phyloP scores from a whole-genome alignment of 164 flowering plant species.

The Chimonanthus praecox region DNA sequence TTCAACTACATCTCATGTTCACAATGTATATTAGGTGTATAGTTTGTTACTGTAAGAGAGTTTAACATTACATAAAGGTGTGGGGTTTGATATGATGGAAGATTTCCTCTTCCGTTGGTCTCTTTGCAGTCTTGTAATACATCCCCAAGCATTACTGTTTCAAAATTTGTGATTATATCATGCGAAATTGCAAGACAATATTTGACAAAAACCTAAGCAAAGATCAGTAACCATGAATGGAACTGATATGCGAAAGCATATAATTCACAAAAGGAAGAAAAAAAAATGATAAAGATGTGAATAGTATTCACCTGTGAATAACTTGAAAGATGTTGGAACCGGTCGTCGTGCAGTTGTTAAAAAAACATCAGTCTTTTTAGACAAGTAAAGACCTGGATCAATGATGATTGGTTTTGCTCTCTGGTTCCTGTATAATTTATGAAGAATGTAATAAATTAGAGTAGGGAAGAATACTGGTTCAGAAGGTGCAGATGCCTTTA shows the following conservation, averaged over 20 bases:
- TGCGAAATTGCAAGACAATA: not conserved
- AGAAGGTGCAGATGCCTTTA: not conserved
- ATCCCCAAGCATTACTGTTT: not conserved
- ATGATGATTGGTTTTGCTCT: constrained; percentile 84
- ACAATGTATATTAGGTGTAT: too few species aligned
- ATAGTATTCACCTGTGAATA: constrained; percentile 69
- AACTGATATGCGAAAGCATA: not conserved
- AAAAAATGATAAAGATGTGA: not conserved
- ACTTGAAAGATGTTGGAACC: constrained; percentile 75
- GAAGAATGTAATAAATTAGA: not conserved
- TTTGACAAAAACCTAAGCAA: not conserved
- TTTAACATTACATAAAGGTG: too few species aligned
- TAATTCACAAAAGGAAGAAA: not conserved
- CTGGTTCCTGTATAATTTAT: constrained; percentile 48
- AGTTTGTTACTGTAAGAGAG: too few species aligned
- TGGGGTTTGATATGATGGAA: not conserved
- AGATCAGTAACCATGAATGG: not conserved
- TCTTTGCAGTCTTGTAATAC: not conserved
- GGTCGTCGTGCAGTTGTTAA: constrained; percentile 66
- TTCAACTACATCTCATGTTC: too few species aligned
- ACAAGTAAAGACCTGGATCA: constrained; percentile 90
- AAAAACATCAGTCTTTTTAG: constrained; percentile 73
- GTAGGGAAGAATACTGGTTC: not conserved
- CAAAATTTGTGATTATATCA: not conserved
- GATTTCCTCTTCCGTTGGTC: not conserved